These are phyloP conservation scores for Nadsonia commutata DNA, from an alignment of 1,139 yeast genomes.

Conservation along the genomic window DNA sequence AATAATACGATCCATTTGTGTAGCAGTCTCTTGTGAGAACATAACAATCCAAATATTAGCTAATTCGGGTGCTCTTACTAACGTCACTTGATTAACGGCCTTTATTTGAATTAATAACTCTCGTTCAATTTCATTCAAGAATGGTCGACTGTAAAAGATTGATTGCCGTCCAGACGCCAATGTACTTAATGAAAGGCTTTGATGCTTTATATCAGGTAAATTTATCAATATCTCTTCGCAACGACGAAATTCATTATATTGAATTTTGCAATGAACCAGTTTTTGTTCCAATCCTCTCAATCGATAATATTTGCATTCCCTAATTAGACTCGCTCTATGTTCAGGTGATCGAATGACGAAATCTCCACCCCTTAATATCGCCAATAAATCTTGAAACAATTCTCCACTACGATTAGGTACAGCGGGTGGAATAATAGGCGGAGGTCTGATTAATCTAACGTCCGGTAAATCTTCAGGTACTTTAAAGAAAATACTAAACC, in stretches of 20 bases:
- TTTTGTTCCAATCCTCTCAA: slow-evolving; percentile 63
- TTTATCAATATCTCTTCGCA: slow-evolving; percentile 43
- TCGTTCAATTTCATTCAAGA: slow-evolving; percentile 35
- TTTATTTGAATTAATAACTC: slow-evolving; percentile 44
- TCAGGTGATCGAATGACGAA: slow-evolving; percentile 33
- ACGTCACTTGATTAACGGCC: slow-evolving; percentile 7
- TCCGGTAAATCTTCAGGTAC: slow-evolving; percentile 30
- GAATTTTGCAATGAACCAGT: slow-evolving; percentile 38
- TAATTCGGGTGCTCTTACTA: slow-evolving; percentile 3
- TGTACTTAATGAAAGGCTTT: slow-evolving; percentile 3
- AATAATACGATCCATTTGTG: slow-evolving; percentile 1
- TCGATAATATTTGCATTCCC: slow-evolving; percentile 66
- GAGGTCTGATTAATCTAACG: slow-evolving; percentile 48
- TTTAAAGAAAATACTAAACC: slow-evolving; percentile 35
- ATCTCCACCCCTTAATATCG: slow-evolving; percentile 40
- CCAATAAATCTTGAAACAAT: slow-evolving; percentile 46
- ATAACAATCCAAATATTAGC: slow-evolving; percentile 1
- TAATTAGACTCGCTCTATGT: slow-evolving; percentile 41
- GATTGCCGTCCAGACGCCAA: slow-evolving; percentile 2
- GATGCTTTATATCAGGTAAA: slow-evolving; percentile 28
- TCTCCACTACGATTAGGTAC: slow-evolving; percentile 39
- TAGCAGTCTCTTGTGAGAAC: not conserved
- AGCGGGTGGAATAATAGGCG: slow-evolving; percentile 49
- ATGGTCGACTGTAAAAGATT: slow-evolving; percentile 37
- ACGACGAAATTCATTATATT: slow-evolving; percentile 35